These are phyloP conservation scores for Suhomyces terraborum DNA, from an alignment of 1,139 yeast genomes.

Conservation along the genomic window DNA sequence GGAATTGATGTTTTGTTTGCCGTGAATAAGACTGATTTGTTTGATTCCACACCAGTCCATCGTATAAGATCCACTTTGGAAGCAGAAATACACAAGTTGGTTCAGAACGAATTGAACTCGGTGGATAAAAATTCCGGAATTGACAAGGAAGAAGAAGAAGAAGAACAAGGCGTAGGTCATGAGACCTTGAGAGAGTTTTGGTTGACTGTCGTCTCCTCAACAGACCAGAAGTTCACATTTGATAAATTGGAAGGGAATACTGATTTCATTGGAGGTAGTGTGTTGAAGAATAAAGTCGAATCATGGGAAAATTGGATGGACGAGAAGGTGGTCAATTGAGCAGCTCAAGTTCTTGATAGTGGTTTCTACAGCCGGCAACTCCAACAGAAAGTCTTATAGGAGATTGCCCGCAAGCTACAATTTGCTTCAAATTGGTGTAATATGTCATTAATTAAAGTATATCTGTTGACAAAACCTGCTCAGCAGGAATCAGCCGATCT, in stretches of 20 bases:
- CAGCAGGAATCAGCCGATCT: conserved; percentile 7
- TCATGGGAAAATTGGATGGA: conserved; percentile 80
- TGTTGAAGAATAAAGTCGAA: conserved; percentile 52
- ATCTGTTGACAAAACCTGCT: not conserved
- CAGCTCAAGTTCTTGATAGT: not conserved
- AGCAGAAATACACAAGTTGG: conserved; percentile 59
- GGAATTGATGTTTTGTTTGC: conserved; percentile 77
- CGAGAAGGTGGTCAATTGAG: conserved; percentile 61
- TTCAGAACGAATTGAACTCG: conserved; percentile 35
- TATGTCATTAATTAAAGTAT: not conserved
- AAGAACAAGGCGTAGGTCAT: conserved; percentile 26
- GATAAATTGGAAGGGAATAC: conserved; percentile 73
- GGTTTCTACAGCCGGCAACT: no score
- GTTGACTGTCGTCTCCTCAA: conserved; percentile 49
- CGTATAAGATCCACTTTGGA: conserved; percentile 64
- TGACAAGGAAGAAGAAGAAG: conserved; percentile 35
- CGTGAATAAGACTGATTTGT: conserved; percentile 80
- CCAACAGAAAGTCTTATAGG: no score
- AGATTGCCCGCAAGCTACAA: not conserved
- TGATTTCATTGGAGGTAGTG: conserved; percentile 72
- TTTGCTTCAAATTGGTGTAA: not conserved
- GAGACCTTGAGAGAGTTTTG: conserved; percentile 41
- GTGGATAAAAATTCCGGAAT: conserved; percentile 32
- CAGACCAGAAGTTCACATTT: conserved; percentile 50
- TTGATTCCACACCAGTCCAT: conserved; percentile 72